These are phyloP conservation scores for Hydnomerulius pinastri DNA, from an alignment of 768 basidiomycete genomes.

Conservation along the genomic window DNA sequence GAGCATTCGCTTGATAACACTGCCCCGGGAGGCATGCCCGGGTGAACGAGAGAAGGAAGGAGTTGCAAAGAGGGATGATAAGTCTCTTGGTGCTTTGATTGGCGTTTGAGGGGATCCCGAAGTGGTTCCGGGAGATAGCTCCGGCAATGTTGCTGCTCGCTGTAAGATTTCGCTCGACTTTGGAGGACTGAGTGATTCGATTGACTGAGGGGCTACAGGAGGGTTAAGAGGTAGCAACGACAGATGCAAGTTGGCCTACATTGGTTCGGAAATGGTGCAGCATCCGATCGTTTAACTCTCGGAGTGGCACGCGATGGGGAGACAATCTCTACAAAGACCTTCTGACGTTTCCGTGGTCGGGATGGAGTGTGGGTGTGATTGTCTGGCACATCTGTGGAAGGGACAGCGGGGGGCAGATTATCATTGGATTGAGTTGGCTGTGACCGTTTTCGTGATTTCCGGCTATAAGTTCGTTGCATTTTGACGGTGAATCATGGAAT, in stretches of 20 bases:
- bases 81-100: slow-evolving; percentile 39
- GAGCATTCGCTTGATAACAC: slow-evolving; percentile 71
- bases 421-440: not conserved
- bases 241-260: not conserved
- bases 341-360: slow-evolving; percentile 33
- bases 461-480: slow-evolving; percentile 41
- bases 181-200: not conserved
- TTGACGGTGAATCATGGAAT: not conserved
- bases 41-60: slow-evolving; percentile 22
- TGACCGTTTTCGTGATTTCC: slow-evolving; percentile 23
- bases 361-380: slow-evolving; percentile 3
- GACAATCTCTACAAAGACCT: slow-evolving; percentile 32
- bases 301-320: slow-evolving; percentile 2
- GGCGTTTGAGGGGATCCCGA: slow-evolving; percentile 12
- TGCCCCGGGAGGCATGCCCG: slow-evolving; percentile 39
- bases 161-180: not conserved
- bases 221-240: not conserved
- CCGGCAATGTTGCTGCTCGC: not conserved
- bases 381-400: not conserved
- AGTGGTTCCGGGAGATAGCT: not conserved
- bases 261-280: not conserved
- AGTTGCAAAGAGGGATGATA: slow-evolving; percentile 48
- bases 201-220: not conserved
- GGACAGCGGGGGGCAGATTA: not conserved
- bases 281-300: not conserved